These are phyloP conservation scores for Colletotrichum tropicicola DNA, from an alignment of 2,329 filamentous ascomycete genomes.

Conservation along the genomic window DNA sequence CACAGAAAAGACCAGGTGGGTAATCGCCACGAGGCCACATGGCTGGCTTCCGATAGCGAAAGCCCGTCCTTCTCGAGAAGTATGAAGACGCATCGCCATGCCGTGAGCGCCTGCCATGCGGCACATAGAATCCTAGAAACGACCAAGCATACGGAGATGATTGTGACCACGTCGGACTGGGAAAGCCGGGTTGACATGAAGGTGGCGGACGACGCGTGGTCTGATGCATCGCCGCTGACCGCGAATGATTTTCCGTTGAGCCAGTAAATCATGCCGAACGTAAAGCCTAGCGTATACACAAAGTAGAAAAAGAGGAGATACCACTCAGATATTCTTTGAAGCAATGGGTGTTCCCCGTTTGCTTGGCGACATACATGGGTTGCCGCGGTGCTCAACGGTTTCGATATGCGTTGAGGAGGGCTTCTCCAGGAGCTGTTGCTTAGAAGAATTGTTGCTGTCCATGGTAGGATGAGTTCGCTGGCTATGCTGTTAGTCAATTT, in stretches of 20 bases:
- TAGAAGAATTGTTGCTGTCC: too few relatives aligned
- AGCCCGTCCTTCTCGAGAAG: neutral
- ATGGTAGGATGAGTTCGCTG: too few relatives aligned
- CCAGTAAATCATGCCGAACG: neutral
- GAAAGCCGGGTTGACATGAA: neutral
- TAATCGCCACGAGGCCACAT: neutral
- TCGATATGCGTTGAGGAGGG: too few relatives aligned
- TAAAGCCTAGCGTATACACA: neutral
- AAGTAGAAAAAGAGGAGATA: neutral
- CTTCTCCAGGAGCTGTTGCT: too few relatives aligned
- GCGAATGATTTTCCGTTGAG: neutral
- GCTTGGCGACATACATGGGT: too few relatives aligned
- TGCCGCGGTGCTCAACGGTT: too few relatives aligned
- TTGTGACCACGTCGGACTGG: neutral
- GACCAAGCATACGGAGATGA: neutral
- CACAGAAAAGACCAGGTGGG: neutral
- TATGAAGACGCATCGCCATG: neutral
- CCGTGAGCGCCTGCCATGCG: neutral
- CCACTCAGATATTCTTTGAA: too few relatives aligned
- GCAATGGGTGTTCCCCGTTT: too few relatives aligned
- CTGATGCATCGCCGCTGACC: neutral
- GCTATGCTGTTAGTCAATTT: too few relatives aligned
- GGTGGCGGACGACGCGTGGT: too few relatives aligned
- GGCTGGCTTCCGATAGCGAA: neutral
- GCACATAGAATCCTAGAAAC: neutral